Evolutionary conservation across 2,329 filamentous ascomycete species (phyloP), one percentile per base, ranked within the genome.

Genomic region (Lojkania enalia): DNA sequence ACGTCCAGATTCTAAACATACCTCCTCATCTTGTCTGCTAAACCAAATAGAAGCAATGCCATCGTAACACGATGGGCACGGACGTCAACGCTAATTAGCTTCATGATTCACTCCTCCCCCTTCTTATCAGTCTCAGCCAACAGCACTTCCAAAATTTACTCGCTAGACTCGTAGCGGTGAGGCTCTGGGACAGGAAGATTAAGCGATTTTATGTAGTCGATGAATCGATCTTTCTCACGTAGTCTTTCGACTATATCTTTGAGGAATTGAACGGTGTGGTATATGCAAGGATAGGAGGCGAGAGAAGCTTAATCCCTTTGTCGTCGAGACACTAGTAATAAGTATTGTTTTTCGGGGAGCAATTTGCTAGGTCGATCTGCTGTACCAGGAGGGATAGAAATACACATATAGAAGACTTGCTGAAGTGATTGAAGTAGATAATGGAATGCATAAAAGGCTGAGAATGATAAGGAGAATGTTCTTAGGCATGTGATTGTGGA

Each of bases 271-370:
- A 90, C 75, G 2, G 63, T 90, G 84, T 2, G 85, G 84, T 1
- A 77, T 75, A 18, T 77, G 67, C 15, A 77, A 69, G 54, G 85
- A 76, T 64, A 90, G 86, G 3, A 80, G 66, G 23, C 87, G 79
- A 3, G 86, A 84, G 6, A 91, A 70, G 0, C 75, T 71, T 2
- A 90, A 74, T 3, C 86, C 87, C 62, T 89, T 87, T 32, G 81
- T 77, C 79, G 88, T 90, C 35, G 82, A 81, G 2, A 90, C 76
- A 2, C 87, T 87, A 0, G 87, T 90, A 31, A 91, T 78, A 12
- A 91, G 77, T 25, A 90, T 72, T 0, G 79, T 86, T 42, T 75
- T 77, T 25, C 44, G 51, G 4, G 23, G 16, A 4, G 13, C 4
- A 6, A 15, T n/a, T n/a, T 16, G 14, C 14, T 16, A 16, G 11